These are phyloP conservation scores for Mitragyna speciosa DNA, from an alignment of 257 asterid species.

Conservation along the genomic window DNA sequence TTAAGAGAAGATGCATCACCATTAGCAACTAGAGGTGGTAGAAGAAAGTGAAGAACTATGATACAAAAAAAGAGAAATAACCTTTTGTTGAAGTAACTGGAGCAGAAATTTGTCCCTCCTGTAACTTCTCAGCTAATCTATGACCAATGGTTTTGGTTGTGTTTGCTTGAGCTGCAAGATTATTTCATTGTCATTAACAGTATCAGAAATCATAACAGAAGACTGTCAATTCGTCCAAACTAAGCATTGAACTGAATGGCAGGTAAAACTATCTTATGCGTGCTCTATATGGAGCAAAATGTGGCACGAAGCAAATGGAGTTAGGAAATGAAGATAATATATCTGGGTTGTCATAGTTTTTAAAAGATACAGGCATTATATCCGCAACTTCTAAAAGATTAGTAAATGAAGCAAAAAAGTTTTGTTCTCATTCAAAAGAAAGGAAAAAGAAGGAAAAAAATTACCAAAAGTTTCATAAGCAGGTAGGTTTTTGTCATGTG, in stretches of 20 bases:
- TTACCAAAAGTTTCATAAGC: conserved; percentile 54
- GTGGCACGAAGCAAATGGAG: not conserved
- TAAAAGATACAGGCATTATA: not conserved
- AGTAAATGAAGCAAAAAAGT: not conserved
- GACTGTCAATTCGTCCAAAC: not conserved
- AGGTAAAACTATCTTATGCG: not conserved
- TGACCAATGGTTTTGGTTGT: conserved; percentile 44
- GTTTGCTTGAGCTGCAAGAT: conserved; percentile 62
- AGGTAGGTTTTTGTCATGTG: conserved; percentile 31
- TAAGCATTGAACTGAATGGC: not conserved
- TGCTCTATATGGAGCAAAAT: not conserved
- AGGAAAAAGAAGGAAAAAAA: not conserved
- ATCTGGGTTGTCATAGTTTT: not conserved
- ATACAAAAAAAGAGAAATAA: conserved; percentile 17
- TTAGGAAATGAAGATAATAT: not conserved
- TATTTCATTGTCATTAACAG: conserved; percentile 3
- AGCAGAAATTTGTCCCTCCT: conserved; percentile 61
- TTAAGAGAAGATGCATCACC: conserved; percentile 5
- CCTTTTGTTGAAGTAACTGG: conserved; percentile 70
- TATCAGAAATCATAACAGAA: not conserved
- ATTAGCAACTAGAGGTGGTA: not conserved
- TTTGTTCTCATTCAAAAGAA: not conserved
- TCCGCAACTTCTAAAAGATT: not conserved
- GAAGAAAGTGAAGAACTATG: conserved; percentile 4
- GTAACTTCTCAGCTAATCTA: conserved; percentile 61